phyloP scores from a whole-genome alignment of 495 filamentous ascomycete genomes.

The Aspergillus ostianus region DNA sequence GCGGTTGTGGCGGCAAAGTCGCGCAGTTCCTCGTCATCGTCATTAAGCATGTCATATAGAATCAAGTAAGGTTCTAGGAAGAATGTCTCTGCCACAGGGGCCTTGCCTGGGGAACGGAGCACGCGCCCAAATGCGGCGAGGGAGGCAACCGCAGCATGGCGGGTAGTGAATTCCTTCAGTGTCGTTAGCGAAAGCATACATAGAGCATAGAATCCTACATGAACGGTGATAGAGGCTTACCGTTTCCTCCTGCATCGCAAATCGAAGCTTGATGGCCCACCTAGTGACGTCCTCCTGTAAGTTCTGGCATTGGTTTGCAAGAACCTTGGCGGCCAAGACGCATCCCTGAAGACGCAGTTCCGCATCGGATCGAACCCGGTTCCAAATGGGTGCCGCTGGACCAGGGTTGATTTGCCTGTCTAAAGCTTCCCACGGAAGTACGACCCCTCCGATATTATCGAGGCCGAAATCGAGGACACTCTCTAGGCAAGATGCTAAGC shows the following conservation, averaged over 20 bases:
- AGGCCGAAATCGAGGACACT: conserved; percentile 21
- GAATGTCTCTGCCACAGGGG: conserved; percentile 28
- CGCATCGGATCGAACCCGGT: conserved; percentile 42
- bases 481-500: conserved; percentile 36
- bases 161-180: conserved; percentile 61
- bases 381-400: conserved; percentile 31
- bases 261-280: conserved; percentile 37
- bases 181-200: neutral
- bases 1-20: conserved; percentile 56
- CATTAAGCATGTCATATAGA: conserved; percentile 67
- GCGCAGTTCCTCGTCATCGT: conserved; percentile 89
- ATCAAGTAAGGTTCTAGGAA: conserved; percentile 48
- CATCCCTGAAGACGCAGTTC: conserved; percentile 50
- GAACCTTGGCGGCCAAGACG: conserved; percentile 55
- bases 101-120: conserved; percentile 23
- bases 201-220: neutral
- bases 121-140: conserved; percentile 34
- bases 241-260: conserved; percentile 43
- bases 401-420: conserved; percentile 23
- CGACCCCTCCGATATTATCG: conserved; percentile 13
- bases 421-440: conserved; percentile 30
- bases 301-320: conserved; percentile 26
- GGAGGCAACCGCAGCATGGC: conserved; percentile 54
- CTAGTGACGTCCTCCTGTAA: conserved; percentile 23
- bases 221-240: conserved; percentile 22